Evolutionary conservation across 805 yeast genomes (phyloP).

Genomic region (Candida schatavii): DNA sequence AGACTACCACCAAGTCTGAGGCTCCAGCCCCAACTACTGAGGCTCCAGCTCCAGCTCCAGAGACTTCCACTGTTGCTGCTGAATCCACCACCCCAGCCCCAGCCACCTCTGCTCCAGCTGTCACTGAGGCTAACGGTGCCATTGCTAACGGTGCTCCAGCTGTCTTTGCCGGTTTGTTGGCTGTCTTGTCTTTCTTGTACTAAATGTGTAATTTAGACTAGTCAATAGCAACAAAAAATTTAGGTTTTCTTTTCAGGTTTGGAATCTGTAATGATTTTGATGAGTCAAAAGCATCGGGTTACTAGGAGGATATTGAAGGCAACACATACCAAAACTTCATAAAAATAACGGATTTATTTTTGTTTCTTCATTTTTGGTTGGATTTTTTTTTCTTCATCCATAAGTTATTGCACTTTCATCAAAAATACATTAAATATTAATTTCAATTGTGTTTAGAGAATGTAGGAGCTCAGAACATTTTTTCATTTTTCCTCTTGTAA

Average conservation of each 20-base stretch:
- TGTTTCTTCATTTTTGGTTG: background rate
- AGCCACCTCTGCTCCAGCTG: conserved; percentile 12
- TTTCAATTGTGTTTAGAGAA: too few relatives aligned
- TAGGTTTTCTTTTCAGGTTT: background rate
- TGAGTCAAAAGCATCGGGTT: too few relatives aligned
- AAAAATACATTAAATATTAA: background rate
- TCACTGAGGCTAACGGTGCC: conserved; percentile 13
- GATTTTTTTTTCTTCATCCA: background rate
- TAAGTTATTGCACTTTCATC: too few relatives aligned
- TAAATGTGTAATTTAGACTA: conserved; percentile 4
- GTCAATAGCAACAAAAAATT: background rate
- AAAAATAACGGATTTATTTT: background rate
- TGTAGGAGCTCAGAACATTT: too few relatives aligned
- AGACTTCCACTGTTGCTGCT: conserved; percentile 9
- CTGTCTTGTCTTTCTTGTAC: conserved; percentile 16
- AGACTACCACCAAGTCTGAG: conserved; percentile 11
- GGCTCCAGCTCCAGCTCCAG: conserved; percentile 5
- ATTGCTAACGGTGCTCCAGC: conserved; percentile 12
- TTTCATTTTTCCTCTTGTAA: too few relatives aligned
- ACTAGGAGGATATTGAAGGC: background rate
- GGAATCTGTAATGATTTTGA: too few relatives aligned
- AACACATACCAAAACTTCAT: background rate
- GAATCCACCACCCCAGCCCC: conserved; percentile 11
- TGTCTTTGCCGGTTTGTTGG: conserved; percentile 23
- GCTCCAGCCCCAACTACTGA: conserved; percentile 9